These are phyloP conservation scores for Aspergillus unguis DNA, from an alignment of 2,329 filamentous ascomycete species.

Conservation along the genomic window DNA sequence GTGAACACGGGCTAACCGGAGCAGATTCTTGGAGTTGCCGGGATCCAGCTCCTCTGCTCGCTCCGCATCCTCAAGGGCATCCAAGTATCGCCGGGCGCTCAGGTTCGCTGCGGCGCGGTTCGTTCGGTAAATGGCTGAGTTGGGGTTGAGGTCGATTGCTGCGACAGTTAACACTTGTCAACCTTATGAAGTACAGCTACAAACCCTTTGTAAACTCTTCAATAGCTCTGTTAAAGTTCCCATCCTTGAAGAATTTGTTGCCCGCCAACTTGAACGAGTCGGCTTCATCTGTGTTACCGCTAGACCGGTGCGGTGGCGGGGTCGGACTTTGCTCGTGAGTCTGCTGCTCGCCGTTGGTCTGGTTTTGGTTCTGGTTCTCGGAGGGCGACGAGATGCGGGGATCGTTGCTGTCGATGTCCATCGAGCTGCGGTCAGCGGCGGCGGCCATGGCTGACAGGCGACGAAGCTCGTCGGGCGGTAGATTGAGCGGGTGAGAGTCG, in stretches of 20 bases:
- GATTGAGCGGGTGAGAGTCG: constrained; percentile 82
- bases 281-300: constrained; percentile 65
- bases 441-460: constrained; percentile 62
- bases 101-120: constrained; percentile 96
- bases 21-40: constrained; percentile 79
- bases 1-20: constrained; percentile 85
- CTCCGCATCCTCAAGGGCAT: constrained; percentile 83
- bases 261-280: constrained; percentile 89
- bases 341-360: constrained; percentile 26
- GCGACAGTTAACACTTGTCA: background rate
- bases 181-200: constrained; percentile 16
- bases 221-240: constrained; percentile 82
- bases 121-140: constrained; percentile 83
- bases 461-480: constrained; percentile 83
- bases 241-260: constrained; percentile 96
- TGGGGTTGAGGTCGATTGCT: constrained; percentile 86
- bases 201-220: constrained; percentile 92
- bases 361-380: constrained; percentile 23
- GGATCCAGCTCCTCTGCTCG: constrained; percentile 79
- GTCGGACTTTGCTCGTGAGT: constrained; percentile 40
- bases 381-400: constrained; percentile 53
- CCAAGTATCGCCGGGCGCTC: constrained; percentile 72
- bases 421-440: constrained; percentile 56
- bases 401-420: constrained; percentile 71
- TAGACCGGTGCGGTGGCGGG: constrained; percentile 49